phyloP scores from a whole-genome alignment of 176 grass and related monocot species.

The Musa troglodytarum region DNA sequence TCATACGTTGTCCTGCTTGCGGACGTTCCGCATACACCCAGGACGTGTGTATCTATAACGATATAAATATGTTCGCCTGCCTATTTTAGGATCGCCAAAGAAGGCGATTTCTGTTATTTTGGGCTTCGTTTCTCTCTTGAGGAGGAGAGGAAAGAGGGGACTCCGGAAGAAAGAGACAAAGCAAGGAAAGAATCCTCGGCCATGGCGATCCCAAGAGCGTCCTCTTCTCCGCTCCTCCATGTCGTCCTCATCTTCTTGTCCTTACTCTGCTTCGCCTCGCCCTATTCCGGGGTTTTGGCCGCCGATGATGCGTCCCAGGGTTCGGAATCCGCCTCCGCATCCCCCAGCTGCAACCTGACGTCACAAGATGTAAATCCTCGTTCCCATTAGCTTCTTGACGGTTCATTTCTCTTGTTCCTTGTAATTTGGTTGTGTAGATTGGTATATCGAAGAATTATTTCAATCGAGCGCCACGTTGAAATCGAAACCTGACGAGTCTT shows the following conservation, averaged over 20 bases:
- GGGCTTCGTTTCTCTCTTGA: too few relatives aligned
- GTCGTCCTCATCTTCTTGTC: conserved; percentile 29
- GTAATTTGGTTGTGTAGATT: neutral
- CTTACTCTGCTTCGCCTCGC: neutral
- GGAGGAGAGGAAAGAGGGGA: neutral
- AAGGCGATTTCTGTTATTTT: too few relatives aligned
- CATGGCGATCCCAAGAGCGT: conserved; percentile 31
- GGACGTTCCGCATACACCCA: too few relatives aligned
- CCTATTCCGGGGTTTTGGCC: conserved; percentile 14
- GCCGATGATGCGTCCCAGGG: conserved; percentile 27
- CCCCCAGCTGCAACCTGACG: conserved; percentile 51
- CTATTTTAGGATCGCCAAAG: too few relatives aligned
- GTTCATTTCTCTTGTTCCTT: neutral
- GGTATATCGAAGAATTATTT: neutral
- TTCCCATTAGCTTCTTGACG: neutral
- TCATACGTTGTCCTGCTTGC: too few relatives aligned
- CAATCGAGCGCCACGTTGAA: neutral
- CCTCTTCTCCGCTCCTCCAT: neutral
- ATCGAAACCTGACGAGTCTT: neutral
- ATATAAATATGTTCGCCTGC: too few relatives aligned
- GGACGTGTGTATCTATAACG: too few relatives aligned
- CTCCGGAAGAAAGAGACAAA: neutral
- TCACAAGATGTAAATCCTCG: conserved; percentile 41
- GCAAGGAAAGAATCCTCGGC: neutral
- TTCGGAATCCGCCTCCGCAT: conserved; percentile 40